Conservation (phyloP, 345 rosid genomes). For the Laguncularia racemosa region DNA sequence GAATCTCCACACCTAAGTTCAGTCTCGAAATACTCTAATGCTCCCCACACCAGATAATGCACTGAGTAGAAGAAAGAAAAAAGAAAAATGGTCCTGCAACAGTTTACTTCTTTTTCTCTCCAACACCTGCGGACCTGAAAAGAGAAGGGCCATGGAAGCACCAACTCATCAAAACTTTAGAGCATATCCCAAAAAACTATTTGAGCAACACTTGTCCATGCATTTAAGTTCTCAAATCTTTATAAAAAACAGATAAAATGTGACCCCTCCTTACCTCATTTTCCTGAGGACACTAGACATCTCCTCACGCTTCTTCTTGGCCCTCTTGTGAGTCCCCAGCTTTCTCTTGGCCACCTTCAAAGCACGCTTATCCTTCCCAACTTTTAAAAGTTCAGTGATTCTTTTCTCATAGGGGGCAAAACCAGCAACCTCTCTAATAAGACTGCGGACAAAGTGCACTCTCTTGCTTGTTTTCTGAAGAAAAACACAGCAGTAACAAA, state of each 20-base stretch:
- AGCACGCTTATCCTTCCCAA: slow-evolving; percentile 85
- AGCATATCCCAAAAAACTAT: too few relatives aligned
- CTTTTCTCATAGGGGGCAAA: slow-evolving; percentile 90
- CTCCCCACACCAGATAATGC: too few relatives aligned
- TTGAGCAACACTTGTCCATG: too few relatives aligned
- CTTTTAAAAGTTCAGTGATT: slow-evolving; percentile 80
- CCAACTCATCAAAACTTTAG: too few relatives aligned
- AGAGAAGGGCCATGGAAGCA: background rate
- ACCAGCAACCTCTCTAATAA: slow-evolving; percentile 87
- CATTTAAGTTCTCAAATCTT: too few relatives aligned
- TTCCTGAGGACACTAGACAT: slow-evolving; percentile 75
- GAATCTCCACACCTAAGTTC: too few relatives aligned
- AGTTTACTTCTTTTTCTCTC: slow-evolving; percentile 13
- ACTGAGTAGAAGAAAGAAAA: too few relatives aligned
- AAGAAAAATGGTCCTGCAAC: too few relatives aligned
- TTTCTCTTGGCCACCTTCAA: slow-evolving; percentile 81
- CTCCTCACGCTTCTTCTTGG: slow-evolving; percentile 89
- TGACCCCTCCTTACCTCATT: slow-evolving; percentile 36
- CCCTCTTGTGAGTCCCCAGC: slow-evolving; percentile 92
- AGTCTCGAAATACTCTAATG: too few relatives aligned
- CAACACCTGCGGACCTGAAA: slow-evolving; percentile 20
- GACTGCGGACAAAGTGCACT: slow-evolving; percentile 52
- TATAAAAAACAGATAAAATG: too few relatives aligned
- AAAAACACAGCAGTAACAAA: too few relatives aligned
- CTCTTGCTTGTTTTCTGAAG: slow-evolving; percentile 80